Base-by-base conservation (phyloP, 495 filamentous ascomycete genomes). In the Parathielavia hyrcaniae region DNA sequence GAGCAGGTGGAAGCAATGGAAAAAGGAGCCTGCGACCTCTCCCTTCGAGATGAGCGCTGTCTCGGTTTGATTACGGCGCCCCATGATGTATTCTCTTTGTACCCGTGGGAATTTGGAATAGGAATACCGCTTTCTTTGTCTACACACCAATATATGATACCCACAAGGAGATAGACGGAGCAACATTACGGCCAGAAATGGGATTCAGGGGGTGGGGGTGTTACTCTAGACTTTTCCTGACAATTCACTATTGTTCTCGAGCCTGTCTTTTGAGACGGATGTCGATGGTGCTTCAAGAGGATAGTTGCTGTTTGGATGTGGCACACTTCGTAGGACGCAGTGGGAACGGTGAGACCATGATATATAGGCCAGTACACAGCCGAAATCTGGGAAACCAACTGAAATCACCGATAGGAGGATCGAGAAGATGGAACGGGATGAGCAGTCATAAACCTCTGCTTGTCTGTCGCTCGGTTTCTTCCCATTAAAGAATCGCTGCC, bases 91-190 rank as follows among this genome's bases (percentile, higher is more conserved):
- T 7, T 19, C n/a, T n/a, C n/a, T n/a, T 19, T 16, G 14, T 3
- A 7, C 1, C 6, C 17, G 16, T 19, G 40, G n/a, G 6, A 43
- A 1, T 7, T 12, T 16, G 17, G 11, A 17, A 39, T 5, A 17
- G 35, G 17, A n/a, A 30, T 30, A 30, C 26, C 26, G 6, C 26
- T 38, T 17, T 50, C 5, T 50, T 17, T 17, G 34, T 20, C 30
- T 12, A 11, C n/a, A 12, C 4, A 35, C 16, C 44, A n/a, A n/a
- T n/a, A 47, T 47, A 47, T 55, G 53, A 55, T 55, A 55, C 53
- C 53, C 53, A 22, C n/a, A 35, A 17, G 3, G 1, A 14, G 13
- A 38, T 8, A 8, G 40, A 43, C 40, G 40, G 40, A 43, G 4
- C 40, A 38, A 30, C 3, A 8, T 11, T 14, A 38, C 9, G 35